Evolutionary conservation across 1,284 basidiomycete genomes (phyloP), one percentile per base, ranked within the genome.

Genomic region (Apiotrichum veenhuisii): DNA sequence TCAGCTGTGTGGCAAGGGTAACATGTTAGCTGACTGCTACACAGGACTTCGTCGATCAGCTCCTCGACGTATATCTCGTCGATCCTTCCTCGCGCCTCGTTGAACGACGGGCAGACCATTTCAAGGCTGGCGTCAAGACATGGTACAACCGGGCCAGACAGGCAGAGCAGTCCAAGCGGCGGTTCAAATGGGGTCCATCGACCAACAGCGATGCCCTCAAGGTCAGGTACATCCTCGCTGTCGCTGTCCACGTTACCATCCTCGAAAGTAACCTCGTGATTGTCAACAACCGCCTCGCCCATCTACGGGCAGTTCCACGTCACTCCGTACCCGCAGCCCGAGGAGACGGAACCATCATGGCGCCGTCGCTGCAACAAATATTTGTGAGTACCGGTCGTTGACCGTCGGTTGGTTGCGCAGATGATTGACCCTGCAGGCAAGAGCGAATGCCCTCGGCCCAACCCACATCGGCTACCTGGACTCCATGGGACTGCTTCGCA

Each of bases 311-410:
- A 8, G 18, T n/a, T 3, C 33, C 37, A 5, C 5, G 40, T 23
- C 3, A 25, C 4, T n/a, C 9, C 30, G 37, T 50, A n/a, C 50
- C 64, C 5, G 55, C 42, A 5, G 52, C 64, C 3, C 62, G 61
- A 23, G 65, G 65, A 11, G 66, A 67, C 41, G 65, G 65, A 2
- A 53, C 45, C 2, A 41, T 70, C 22, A 64, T 61, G 26, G 60
- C 63, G 7, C 66, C 67, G 5, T 57, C 59, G 12, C 27, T 66
- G 14, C n/a, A 23, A 0, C 55, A 61, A 2, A 46, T 72, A 11
- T 59, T 64, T 20, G 70, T 69, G 50, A 67, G 71, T 64, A 3
- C n/a, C 11, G 30, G n/a, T n/a, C n/a, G n/a, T n/a, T n/a, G n/a
- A n/a, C n/a, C n/a, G n/a, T n/a, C n/a, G n/a, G n/a, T n/a, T n/a